These are phyloP conservation scores for Coemansia erecta DNA, from an alignment of 192 early-diverging fungal genomes.

Conservation along the genomic window DNA sequence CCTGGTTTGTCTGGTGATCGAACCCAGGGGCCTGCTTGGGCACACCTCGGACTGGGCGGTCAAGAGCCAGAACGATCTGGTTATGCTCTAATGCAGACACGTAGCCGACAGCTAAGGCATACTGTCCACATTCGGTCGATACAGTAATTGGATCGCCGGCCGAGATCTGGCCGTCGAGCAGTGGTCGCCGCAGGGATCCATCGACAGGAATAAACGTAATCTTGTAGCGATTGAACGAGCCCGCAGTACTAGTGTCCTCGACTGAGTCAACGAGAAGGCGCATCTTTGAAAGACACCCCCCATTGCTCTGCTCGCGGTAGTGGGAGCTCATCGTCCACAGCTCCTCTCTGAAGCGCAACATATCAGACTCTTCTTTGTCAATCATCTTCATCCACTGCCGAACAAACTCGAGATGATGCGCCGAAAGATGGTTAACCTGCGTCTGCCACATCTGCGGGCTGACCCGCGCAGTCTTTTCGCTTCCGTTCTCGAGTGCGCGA, in stretches of 20 bases:
- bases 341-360: conserved; percentile 58
- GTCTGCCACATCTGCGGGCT: conserved; percentile 59
- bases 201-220: conserved; percentile 25
- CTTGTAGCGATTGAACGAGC: conserved; percentile 38
- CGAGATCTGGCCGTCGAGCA: conserved; percentile 39
- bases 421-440: conserved; percentile 59
- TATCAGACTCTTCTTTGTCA: conserved; percentile 72
- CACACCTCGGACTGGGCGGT: conserved; percentile 65
- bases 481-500: conserved; percentile 69
- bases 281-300: conserved; percentile 49
- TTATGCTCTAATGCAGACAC: conserved; percentile 56
- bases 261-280: conserved; percentile 19
- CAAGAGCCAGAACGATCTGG: conserved; percentile 58
- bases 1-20: conserved; percentile 59
- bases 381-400: conserved; percentile 76
- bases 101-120: conserved; percentile 75
- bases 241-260: conserved; percentile 26
- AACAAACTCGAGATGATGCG: conserved; percentile 67
- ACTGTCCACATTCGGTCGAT: conserved; percentile 71
- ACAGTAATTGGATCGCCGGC: conserved; percentile 81
- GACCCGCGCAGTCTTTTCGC: conserved; percentile 56
- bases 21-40: conserved; percentile 58
- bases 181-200: conserved; percentile 3
- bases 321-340: conserved; percentile 63
- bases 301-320: conserved; percentile 54